Evolutionary conservation across 2,329 filamentous ascomycete genomes (phyloP).

Genomic region (Coniochaeta sp.): DNA sequence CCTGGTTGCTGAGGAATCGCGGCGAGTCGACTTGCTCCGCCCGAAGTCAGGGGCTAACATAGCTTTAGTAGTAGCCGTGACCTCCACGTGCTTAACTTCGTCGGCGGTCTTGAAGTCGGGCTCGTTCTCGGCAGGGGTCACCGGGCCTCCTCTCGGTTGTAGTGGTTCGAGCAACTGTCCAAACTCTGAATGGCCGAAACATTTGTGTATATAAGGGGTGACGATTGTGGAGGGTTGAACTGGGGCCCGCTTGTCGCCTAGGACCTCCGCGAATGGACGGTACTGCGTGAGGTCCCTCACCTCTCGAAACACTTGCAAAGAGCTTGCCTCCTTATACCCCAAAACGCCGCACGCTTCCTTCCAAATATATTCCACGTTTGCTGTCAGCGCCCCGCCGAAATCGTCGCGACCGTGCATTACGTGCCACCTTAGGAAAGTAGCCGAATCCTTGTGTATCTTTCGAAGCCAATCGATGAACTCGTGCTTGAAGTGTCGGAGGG

Average conservation of each 20-base stretch:
- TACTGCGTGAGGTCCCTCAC: slow-evolving; percentile 29
- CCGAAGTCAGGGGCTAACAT: not conserved
- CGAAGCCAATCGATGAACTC: slow-evolving; percentile 53
- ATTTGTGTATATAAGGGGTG: slow-evolving; percentile 59
- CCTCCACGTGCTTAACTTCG: not conserved
- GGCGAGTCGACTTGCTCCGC: slow-evolving; percentile 9
- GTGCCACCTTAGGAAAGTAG: slow-evolving; percentile 48
- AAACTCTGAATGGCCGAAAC: slow-evolving; percentile 59
- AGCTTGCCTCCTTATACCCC: slow-evolving; percentile 11
- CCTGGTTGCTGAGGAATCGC: slow-evolving; percentile 9
- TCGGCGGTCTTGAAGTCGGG: not conserved
- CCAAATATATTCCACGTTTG: slow-evolving; percentile 56
- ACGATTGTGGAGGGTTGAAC: slow-evolving; percentile 49
- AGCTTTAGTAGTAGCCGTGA: not conserved
- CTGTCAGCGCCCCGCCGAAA: slow-evolving; percentile 54
- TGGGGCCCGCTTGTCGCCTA: slow-evolving; percentile 3
- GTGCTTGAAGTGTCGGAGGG: slow-evolving; percentile 47
- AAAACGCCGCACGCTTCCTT: slow-evolving; percentile 54
- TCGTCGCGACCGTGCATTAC: slow-evolving; percentile 40
- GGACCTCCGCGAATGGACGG: slow-evolving; percentile 5
- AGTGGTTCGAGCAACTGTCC: slow-evolving; percentile 35
- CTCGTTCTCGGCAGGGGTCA: not conserved
- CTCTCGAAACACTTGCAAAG: slow-evolving; percentile 49
- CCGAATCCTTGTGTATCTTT: slow-evolving; percentile 31
- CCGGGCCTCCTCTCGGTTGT: not conserved